Base-by-base conservation (phyloP, 2,329 filamentous ascomycete genomes). In the Beauveria sp. region DNA sequence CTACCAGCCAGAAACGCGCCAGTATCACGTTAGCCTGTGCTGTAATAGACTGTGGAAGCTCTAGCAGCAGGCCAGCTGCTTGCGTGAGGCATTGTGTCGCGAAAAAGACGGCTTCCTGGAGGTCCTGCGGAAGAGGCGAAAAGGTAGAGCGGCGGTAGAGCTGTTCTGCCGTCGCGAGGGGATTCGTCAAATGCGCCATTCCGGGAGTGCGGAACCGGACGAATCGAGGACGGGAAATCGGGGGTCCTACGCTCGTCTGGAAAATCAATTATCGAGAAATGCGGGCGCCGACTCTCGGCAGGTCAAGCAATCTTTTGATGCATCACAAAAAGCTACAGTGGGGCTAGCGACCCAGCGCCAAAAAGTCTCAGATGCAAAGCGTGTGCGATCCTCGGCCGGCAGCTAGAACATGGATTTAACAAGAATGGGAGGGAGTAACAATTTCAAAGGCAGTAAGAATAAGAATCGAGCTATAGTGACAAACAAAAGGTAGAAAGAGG, bases 21-120 rank as follows among this genome's bases (percentile, higher is more conserved):
- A 96, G 84, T 0, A 95, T 75, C 46, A 97, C 86, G 70, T 93
- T 90, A 3, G 93, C 91, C 69, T 92, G 90, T 5, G 92, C 90
- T 45, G 95, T 90, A 45, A 91, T 85, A 67, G 92, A 90, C 71
- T 96, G 92, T 7, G 91, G 90, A 45, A 98, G 80, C 53, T 90
- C 85, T 3, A 99, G 81, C 20, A 98, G 83, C 56, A 96, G 81
- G 34, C 90, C 90, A 12, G 90, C 89, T 24, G 88, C 86, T 74
- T 95, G 90, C 3, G 88, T 90, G 49, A 93, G 82, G 67, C 84
- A 83, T 70, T 89, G 86, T 42, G 88, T 87, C 59, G 87, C 81
- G 72, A 87, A 88, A 67, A 88, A 87, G 65, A 93, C 79, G 64
- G 84, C 82, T 70, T 89, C 86, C 72, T 90, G 88, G 16, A 93